Evolutionary conservation across 1,284 basidiomycete species (phyloP).

Genomic region (Leccinum subrobustum): DNA sequence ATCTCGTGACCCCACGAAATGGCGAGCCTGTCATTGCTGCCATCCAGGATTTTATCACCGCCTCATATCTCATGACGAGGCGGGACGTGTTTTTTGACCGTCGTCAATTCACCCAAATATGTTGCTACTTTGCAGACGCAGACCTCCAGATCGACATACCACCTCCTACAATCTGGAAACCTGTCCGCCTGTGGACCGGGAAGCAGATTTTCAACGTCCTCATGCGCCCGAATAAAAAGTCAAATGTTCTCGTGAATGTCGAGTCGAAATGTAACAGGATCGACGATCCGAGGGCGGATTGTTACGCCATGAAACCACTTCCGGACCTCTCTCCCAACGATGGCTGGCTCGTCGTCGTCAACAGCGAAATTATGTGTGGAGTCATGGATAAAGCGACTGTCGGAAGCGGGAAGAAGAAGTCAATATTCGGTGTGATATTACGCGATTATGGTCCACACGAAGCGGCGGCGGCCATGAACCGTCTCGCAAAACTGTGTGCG

Average conservation of each 20-base stretch:
- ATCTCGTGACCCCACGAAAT: slow-evolving; percentile 95
- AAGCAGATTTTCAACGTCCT: slow-evolving; percentile 98
- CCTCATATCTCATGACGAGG: slow-evolving; percentile 92
- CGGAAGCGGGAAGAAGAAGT: slow-evolving; percentile 99
- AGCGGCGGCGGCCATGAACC: slow-evolving; percentile 94
- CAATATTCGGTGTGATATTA: slow-evolving; percentile 97
- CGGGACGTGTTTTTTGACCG: slow-evolving; percentile 95
- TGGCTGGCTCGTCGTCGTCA: slow-evolving; percentile 96
- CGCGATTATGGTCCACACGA: slow-evolving; percentile 96
- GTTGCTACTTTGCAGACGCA: slow-evolving; percentile 93
- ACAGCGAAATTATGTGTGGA: slow-evolving; percentile 99
- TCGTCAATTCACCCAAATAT: slow-evolving; percentile 94
- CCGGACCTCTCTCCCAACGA: slow-evolving; percentile 96
- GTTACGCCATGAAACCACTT: slow-evolving; percentile 63
- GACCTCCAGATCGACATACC: slow-evolving; percentile 93
- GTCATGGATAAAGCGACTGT: slow-evolving; percentile 99
- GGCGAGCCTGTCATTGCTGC: slow-evolving; percentile 99
- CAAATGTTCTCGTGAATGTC: slow-evolving; percentile 88
- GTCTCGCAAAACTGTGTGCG: slow-evolving; percentile 93
- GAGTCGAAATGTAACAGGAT: slow-evolving; percentile 96
- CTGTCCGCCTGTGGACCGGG: slow-evolving; percentile 93
- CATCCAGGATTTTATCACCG: slow-evolving; percentile 98
- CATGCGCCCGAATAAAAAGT: slow-evolving; percentile 90
- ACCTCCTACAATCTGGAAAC: slow-evolving; percentile 94
- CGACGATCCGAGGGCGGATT: slow-evolving; percentile 72